phyloP scores from a whole-genome alignment of 1,284 basidiomycete species.

The Xerocomus tenax region DNA sequence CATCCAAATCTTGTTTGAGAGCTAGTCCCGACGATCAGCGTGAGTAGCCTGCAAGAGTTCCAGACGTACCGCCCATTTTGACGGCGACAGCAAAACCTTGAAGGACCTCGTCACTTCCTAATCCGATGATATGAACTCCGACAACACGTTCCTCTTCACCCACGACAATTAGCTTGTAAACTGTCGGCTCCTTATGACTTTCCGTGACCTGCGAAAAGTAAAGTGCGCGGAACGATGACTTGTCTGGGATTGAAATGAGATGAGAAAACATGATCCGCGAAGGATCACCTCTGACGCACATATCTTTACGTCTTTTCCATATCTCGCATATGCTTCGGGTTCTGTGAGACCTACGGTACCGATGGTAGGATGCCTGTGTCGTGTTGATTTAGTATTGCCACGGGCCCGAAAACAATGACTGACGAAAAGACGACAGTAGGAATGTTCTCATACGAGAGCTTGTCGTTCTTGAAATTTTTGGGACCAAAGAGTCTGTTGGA shows the following conservation, averaged over 20 bases:
- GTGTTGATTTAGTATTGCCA: slow-evolving; percentile 2
- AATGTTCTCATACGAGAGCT: slow-evolving; percentile 85
- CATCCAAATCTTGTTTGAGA: slow-evolving; percentile 75
- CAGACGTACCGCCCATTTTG: slow-evolving; percentile 78
- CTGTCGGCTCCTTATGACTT: slow-evolving; percentile 83
- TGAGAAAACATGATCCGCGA: slow-evolving; percentile 1
- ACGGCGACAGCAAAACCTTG: slow-evolving; percentile 93
- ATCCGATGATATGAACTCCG: slow-evolving; percentile 87
- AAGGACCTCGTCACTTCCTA: slow-evolving; percentile 84
- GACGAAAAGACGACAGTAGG: slow-evolving; percentile 92
- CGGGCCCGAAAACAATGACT: slow-evolving; percentile 29
- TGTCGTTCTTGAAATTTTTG: slow-evolving; percentile 76
- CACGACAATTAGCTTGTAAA: slow-evolving; percentile 84
- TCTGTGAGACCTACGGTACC: slow-evolving; percentile 91
- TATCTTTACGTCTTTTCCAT: slow-evolving; percentile 81
- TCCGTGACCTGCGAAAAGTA: slow-evolving; percentile 86
- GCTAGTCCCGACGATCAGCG: slow-evolving; percentile 35
- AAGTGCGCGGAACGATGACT: slow-evolving; percentile 72
- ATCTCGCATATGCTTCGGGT: slow-evolving; percentile 79
- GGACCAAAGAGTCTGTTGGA: slow-evolving; percentile 88
- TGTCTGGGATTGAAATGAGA: slow-evolving; percentile 39
- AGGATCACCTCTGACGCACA: slow-evolving; percentile 46
- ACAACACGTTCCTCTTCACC: slow-evolving; percentile 91
- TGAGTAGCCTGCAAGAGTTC: slow-evolving; percentile 1
- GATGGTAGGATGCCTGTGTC: slow-evolving; percentile 75